Conservation (phyloP, 192 early-diverging fungal genomes). For the Obelidium mucronatum region DNA sequence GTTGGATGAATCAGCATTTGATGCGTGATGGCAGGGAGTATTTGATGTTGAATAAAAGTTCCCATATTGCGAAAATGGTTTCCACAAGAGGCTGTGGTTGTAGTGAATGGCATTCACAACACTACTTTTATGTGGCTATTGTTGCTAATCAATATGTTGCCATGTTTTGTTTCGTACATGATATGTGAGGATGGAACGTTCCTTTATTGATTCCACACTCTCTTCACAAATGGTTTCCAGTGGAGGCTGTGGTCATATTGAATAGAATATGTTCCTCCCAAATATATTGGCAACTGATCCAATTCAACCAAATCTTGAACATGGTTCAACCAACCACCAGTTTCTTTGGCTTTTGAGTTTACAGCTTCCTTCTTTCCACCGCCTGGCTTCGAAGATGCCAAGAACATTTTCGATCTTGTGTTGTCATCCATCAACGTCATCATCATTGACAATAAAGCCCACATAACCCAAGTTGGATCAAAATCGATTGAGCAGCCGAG, state of each 20-base stretch:
- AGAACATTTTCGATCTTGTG: constrained; percentile 64
- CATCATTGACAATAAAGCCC: constrained; percentile 91
- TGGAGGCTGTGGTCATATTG: constrained; percentile 6
- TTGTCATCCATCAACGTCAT: constrained; percentile 87
- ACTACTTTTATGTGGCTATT: no score
- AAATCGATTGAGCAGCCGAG: constrained; percentile 70
- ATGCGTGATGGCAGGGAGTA: constrained; percentile 52
- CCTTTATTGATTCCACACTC: no score
- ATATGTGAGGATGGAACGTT: no score
- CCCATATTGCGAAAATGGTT: no score
- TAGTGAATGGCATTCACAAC: no score
- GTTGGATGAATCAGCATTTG: constrained; percentile 80
- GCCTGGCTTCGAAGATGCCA: constrained; percentile 29
- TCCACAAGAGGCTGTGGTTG: no score
- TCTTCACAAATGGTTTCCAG: constrained; percentile 5
- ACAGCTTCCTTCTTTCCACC: constrained; percentile 2
- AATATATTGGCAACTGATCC: not conserved
- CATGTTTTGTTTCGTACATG: no score
- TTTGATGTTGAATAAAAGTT: no score
- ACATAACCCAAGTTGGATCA: no score
- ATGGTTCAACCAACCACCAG: not conserved
- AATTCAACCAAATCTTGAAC: not conserved
- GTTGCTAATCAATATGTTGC: no score
- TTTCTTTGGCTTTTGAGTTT: constrained; percentile 4
- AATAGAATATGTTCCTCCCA: not conserved